Base-by-base conservation (phyloP, 805 yeast species). In the Nakazawaea wickerhamii region DNA sequence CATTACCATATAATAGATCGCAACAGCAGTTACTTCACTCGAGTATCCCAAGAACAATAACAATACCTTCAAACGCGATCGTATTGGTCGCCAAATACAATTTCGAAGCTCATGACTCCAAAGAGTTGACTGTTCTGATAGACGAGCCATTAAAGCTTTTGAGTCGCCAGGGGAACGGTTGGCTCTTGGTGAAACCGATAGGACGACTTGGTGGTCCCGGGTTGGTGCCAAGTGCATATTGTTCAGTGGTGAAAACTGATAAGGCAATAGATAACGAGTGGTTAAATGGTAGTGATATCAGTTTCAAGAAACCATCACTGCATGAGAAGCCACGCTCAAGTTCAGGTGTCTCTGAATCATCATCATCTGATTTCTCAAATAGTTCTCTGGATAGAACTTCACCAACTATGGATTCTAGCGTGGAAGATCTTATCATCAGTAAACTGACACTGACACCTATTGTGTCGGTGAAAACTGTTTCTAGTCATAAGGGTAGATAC, bases 181-280 rank as follows among this genome's bases (percentile, higher is more conserved):
- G 81, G 79, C 55, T 77, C 2, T 54, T 75, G 33, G 83, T 75
- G 7, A 75, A 76, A 53, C 70, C 75, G n/a, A 66, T 77, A 26
- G 75, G 73, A 32, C 63, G 68, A 45, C 44, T 73, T 23, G 55
- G 63, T 4, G 56, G 54, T 4, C 70, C 74, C 1, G 82, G 82
- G 1, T 57, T 77, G 43, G 67, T 77, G 2, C 82, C 82, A 1
- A 70, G 75, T 2, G 60, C 67, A 27, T 71, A 70, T 50, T 46
- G 47, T 26, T 17, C 38, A 15, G 5, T 40, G 14, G 44, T 40
- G 7, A 33, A 37, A 13, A 33, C 30, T 10, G 26, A 9, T 4
- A 4, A 13, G 4, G 11, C 30, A 15, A 21, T 34, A 10, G 27
- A 32, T 15, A 27, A 40, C 3, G 39, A 37, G 14, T 37, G 44